These are phyloP conservation scores for Ulvella scutata DNA, from an alignment of 139 green algal species.

Conservation along the genomic window DNA sequence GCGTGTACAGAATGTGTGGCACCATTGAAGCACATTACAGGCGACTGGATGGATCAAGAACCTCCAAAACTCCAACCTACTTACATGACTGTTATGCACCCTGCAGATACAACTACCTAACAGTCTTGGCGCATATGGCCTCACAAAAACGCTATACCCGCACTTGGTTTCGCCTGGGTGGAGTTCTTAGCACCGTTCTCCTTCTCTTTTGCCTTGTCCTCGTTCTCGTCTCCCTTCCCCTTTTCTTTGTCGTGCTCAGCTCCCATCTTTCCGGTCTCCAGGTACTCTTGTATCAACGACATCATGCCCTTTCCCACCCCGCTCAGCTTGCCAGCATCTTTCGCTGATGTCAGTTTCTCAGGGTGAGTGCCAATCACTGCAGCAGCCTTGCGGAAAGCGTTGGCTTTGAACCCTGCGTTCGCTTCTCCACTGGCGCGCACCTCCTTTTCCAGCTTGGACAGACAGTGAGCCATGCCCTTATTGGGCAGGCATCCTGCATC, in stretches of 20 bases:
- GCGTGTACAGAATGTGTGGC: too few relatives aligned
- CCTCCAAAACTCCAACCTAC: too few relatives aligned
- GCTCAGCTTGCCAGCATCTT: constrained; percentile 9
- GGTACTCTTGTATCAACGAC: constrained; percentile 10
- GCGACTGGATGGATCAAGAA: too few relatives aligned
- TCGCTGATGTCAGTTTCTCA: constrained; percentile 4
- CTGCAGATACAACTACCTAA: too few relatives aligned
- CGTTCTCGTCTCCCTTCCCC: not conserved
- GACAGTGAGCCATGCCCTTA: not conserved
- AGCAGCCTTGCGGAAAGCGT: not conserved
- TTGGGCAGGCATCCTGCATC: not conserved
- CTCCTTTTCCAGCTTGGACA: constrained; percentile 1
- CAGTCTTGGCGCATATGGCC: too few relatives aligned
- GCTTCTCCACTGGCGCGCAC: not conserved
- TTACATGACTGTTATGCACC: too few relatives aligned
- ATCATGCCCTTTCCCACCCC: constrained; percentile 8
- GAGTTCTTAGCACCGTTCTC: not conserved
- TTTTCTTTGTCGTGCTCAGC: not conserved
- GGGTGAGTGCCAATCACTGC: not conserved
- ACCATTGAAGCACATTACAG: too few relatives aligned
- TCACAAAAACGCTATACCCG: not conserved
- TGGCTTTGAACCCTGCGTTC: not conserved
- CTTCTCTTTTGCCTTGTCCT: not conserved
- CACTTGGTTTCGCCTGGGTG: not conserved
- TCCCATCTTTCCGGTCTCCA: not conserved